A percentile compares a stretch with the other conserved stretches of the same genome.
Conservation (phyloP, 345 rosid genomes). For the Lumnitzera littorea region DNA sequence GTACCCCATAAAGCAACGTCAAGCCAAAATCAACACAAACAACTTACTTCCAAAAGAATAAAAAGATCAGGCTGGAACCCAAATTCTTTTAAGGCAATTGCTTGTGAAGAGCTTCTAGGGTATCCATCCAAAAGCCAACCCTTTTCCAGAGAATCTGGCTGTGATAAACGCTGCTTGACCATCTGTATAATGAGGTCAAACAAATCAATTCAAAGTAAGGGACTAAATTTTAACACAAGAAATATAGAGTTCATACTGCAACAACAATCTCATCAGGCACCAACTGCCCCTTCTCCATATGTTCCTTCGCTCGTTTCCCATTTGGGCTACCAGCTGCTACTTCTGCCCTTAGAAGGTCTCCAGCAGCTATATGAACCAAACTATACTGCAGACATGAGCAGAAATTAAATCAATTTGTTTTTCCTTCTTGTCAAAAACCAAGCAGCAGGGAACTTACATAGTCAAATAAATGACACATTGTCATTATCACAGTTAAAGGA, state of each 20-base stretch:
- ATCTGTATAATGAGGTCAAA: slow-evolving; percentile 30
- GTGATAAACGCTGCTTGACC: slow-evolving; percentile 76
- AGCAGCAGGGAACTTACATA: slow-evolving; percentile 7
- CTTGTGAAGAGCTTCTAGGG: slow-evolving; percentile 89
- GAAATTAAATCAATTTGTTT: slow-evolving; percentile 20
- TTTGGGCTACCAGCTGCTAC: slow-evolving; percentile 77
- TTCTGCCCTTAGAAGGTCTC: slow-evolving; percentile 80
- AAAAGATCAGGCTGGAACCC: slow-evolving; percentile 78
- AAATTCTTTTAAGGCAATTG: slow-evolving; percentile 58
- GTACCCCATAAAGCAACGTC: neutral
- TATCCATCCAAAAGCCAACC: slow-evolving; percentile 99
- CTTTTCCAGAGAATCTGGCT: slow-evolving; percentile 62
- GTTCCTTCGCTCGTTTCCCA: slow-evolving; percentile 71
- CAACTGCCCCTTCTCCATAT: slow-evolving; percentile 79
- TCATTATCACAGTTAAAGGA: neutral
- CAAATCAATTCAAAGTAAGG: no score
- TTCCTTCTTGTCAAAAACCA: slow-evolving; percentile 14
- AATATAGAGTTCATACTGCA: slow-evolving; percentile 30
- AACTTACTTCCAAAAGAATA: slow-evolving; percentile 73
- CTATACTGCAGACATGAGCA: slow-evolving; percentile 65
- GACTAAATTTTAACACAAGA: neutral
- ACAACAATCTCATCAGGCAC: slow-evolving; percentile 79
- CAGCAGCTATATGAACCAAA: slow-evolving; percentile 90
- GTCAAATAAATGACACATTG: neutral
- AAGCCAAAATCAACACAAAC: slow-evolving; percentile 1